Percentiles rank a stretch among this genome's conserved stretches.
phyloP scores from a whole-genome alignment of 2,329 filamentous ascomycete species.

The Geosmithia morbida region DNA sequence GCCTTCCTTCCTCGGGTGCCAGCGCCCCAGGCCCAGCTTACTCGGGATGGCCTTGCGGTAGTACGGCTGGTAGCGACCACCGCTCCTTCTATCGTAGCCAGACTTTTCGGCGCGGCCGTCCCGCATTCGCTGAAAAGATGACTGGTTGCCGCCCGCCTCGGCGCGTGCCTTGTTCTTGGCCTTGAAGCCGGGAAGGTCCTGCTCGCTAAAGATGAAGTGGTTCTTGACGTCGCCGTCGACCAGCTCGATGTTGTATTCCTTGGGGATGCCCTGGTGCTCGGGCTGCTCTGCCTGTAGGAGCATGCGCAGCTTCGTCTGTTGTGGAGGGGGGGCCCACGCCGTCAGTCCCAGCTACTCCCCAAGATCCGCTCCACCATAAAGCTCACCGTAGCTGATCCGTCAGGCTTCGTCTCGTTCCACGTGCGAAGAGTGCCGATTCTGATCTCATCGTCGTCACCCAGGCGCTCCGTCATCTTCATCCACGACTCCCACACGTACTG shows the following conservation, averaged over 20 bases:
- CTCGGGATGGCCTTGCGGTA: conserved; percentile 62
- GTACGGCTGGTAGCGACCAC: conserved; percentile 37
- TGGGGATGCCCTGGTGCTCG: conserved; percentile 63
- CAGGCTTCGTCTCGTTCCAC: conserved; percentile 37
- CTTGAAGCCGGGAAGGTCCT: conserved; percentile 55
- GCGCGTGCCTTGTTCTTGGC: conserved; percentile 34
- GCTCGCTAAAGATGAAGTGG: conserved; percentile 86
- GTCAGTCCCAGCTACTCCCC: background rate
- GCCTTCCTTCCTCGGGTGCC: too few relatives aligned
- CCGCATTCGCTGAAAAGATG: conserved; percentile 33
- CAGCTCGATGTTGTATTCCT: conserved; percentile 73
- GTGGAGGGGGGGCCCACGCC: background rate
- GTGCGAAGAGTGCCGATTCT: conserved; percentile 61
- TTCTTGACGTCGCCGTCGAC: conserved; percentile 54
- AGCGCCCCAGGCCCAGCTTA: conserved; percentile 23
- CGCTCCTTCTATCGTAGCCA: conserved; percentile 26
- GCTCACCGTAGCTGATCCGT: conserved; percentile 13
- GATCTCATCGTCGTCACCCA: conserved; percentile 72
- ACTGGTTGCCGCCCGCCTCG: conserved; percentile 45
- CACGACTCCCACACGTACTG: conserved; percentile 71
- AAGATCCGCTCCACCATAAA: background rate
- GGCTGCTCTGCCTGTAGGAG: conserved; percentile 50
- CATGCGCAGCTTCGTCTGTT: conserved; percentile 36
- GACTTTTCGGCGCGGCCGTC: conserved; percentile 21
- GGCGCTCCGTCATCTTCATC: conserved; percentile 33